Evolutionary conservation across 164 flowering plant genomes (phyloP), one percentile per base, ranked within the genome.

Genomic region (Akebia trifoliata): DNA sequence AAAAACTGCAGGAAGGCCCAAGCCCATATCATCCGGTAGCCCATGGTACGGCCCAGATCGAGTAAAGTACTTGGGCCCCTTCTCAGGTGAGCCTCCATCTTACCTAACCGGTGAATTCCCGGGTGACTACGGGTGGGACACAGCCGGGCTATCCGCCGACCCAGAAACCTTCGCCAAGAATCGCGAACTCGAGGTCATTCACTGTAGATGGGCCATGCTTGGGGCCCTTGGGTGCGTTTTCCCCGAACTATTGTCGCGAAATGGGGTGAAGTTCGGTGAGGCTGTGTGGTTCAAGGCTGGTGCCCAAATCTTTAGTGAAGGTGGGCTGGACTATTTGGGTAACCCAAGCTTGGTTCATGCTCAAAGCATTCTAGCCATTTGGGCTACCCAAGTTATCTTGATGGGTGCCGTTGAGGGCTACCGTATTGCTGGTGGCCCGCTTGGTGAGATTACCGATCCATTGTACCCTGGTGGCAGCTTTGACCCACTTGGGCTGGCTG

Each of bases 221-320:
- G n/a, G 81, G 3, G 80, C 77, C 4, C 72, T 76, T 1, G 77
- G 80, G 0, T 76, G 80, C 29, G 75, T 70, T 61, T 73, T 72
- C 69, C 80, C 80, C 1, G 77, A 72, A 68, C 64, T 73, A 11
- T 57, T 71, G 29, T 56, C 80, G 4, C 71, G 80, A 37, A 70
- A 73, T 51, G 81, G 78, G 1, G 76, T 72, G 52, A 77, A n/a
- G n/a, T n/a, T n/a, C n/a, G n/a, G n/a, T n/a, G n/a, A n/a, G n/a
- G n/a, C n/a, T n/a, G n/a, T n/a, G 74, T 74, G 78, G 78, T 77
- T 78, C 79, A 78, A 75, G 69, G 79, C 82, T 18, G 79, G 79
- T 5, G 47, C 77, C 1, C 79, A 73, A 42, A 78, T 78, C 68
- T 78, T 75, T 66, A 75, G 78, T 49, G 77, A n/a, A n/a, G n/a